Evolutionary conservation across 1,139 yeast species (phyloP).

Genomic region (Blastobotrys illinoisensis): DNA sequence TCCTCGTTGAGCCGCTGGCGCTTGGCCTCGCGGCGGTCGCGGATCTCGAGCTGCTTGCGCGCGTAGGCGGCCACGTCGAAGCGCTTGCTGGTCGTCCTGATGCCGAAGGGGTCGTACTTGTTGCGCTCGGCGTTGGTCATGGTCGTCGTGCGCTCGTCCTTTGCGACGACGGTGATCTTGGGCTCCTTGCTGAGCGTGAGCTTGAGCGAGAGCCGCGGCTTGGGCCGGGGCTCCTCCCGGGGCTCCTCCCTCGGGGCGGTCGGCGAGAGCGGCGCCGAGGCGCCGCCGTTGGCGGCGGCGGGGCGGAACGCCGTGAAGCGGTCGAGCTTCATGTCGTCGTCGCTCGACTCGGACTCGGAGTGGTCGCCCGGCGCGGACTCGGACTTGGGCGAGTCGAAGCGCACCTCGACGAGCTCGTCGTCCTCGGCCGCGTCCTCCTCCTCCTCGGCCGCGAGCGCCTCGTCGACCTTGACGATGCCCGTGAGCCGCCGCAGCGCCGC

Average conservation of each 20-base stretch:
- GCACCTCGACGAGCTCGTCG: conserved; percentile 12
- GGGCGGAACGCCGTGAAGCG: background rate
- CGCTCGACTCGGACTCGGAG: conserved; percentile 2
- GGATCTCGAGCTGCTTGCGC: conserved; percentile 11
- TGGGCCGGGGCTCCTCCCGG: background rate
- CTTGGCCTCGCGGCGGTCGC: conserved; percentile 11
- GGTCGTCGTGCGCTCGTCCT: background rate
- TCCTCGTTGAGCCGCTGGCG: conserved; percentile 3
- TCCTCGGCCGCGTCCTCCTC: conserved; percentile 24
- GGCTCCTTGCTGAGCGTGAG: background rate
- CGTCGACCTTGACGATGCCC: conserved; percentile 29
- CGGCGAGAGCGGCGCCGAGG: background rate
- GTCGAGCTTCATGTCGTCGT: conserved; percentile 1
- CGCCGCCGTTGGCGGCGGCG: background rate
- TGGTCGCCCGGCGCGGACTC: too few relatives aligned
- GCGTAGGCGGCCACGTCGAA: conserved; percentile 17
- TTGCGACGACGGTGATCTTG: background rate
- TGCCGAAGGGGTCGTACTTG: conserved; percentile 14
- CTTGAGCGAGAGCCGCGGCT: background rate
- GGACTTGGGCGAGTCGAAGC: too few relatives aligned
- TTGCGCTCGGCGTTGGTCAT: conserved; percentile 7
- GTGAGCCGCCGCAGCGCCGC: conserved; percentile 55
- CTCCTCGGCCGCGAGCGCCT: conserved; percentile 24
- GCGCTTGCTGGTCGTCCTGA: conserved; percentile 10
- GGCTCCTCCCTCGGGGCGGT: background rate